Conservation (phyloP, 352 stramenopile species). For the Pilasporangium apinafurcum region DNA sequence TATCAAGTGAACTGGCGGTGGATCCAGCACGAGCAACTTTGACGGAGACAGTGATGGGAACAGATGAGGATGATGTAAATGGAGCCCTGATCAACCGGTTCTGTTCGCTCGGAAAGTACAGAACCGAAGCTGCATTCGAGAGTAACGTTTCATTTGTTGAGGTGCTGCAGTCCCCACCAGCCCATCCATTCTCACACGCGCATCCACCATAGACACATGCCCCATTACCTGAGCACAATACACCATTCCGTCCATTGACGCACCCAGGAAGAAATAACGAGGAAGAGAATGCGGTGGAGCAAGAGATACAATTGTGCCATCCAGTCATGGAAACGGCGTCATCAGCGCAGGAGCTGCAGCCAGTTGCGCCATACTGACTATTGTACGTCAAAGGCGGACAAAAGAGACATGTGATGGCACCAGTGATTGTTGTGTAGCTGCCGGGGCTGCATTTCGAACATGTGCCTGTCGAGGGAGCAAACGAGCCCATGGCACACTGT, state of each 20-base stretch:
- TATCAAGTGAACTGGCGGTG: conserved; percentile 8
- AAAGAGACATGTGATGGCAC: conserved; percentile 10
- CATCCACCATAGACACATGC: conserved; percentile 46
- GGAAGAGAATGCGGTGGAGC: no score
- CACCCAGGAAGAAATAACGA: conserved; percentile 23
- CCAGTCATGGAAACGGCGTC: conserved; percentile 36
- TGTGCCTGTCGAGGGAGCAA: conserved; percentile 13
- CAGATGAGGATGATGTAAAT: neutral
- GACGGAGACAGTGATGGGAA: conserved; percentile 15
- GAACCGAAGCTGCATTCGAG: conserved; percentile 13
- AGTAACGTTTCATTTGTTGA: neutral
- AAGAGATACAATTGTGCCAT: conserved; percentile 55
- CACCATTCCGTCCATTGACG: conserved; percentile 39
- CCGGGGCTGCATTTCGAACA: conserved; percentile 37
- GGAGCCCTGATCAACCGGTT: conserved; percentile 12
- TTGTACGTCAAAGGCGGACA: conserved; percentile 41
- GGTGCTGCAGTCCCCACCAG: conserved; percentile 34
- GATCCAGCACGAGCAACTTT: conserved; percentile 22
- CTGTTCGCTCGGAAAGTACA: conserved; percentile 38
- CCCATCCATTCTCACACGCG: conserved; percentile 30
- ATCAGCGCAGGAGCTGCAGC: conserved; percentile 26
- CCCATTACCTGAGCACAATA: conserved; percentile 52
- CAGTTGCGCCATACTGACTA: conserved; percentile 8
- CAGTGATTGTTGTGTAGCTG: conserved; percentile 20
- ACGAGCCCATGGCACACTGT: conserved; percentile 12